Base-by-base conservation (phyloP, 768 basidiomycete species). In the Collybiopsis confluens region DNA sequence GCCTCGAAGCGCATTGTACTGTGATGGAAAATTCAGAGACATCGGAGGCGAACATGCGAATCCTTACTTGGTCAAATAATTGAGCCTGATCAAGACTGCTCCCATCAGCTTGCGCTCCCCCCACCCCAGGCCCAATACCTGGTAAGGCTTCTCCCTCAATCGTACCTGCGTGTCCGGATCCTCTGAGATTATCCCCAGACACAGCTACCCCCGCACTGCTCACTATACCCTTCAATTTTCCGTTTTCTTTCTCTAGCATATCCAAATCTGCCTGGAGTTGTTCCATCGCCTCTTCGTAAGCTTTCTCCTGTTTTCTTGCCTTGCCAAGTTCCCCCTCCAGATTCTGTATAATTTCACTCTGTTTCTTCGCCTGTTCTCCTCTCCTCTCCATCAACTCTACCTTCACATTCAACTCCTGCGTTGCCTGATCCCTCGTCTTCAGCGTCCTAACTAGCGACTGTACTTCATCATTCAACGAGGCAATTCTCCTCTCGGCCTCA, bases 311-410 rank as follows among this genome's bases (percentile, higher is more conserved):
- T 68, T 93, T 90, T 68, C 83, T 82, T 3, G 85, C 82, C 65
- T 93, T 93, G 26, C 77, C 70, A 1, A 98, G 73, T 61, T 95
- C 88, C 28, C 65, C 70, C 70, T 98, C 94, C 18, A 98, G 81
- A 56, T 92, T 88, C 13, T 74, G 68, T 48, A 98, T 88, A 6
- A 79, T 72, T 53, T 98, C 96, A 3, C 87, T 85, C 70, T 96
- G 92, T 66, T 88, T 92, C 78, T 92, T 95, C 56, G 85, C 86
- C 1, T 85, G 80, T 65, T 98, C 95, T 77, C 94, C 85, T 28
- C 93, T 82, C 43, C 94, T 84, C 65, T 97, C 94, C 83, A 98
- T 90, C 13, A 95, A 78, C 66, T 98, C 92, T 54, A 98, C 92
- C 76, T 95, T 98, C 52, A 98, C 94, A 2, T 75, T 73, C 4